These are phyloP conservation scores for Peronospora tabacina DNA, from an alignment of 352 stramenopile species.

Conservation along the genomic window DNA sequence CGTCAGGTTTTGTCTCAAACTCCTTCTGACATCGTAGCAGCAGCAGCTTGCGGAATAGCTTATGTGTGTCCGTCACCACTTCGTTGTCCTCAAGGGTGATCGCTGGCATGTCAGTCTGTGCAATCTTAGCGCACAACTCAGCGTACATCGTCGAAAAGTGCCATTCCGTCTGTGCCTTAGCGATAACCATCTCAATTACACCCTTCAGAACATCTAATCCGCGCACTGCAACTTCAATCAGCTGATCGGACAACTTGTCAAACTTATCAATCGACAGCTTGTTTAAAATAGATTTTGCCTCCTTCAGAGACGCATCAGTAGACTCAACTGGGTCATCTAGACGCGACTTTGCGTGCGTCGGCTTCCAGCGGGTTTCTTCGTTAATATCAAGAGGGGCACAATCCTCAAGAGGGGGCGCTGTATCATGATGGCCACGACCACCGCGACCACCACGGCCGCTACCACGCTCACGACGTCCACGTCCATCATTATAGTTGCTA, in stretches of 20 bases:
- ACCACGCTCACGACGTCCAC: conserved; percentile 36
- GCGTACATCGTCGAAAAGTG: conserved; percentile 97
- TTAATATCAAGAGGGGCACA: conserved; percentile 69
- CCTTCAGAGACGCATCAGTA: conserved; percentile 73
- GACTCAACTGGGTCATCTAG: conserved; percentile 38
- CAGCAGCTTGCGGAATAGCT: conserved; percentile 92
- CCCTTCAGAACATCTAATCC: conserved; percentile 72
- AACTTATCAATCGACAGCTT: conserved; percentile 97
- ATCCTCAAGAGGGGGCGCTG: conserved; percentile 50
- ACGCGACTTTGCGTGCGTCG: conserved; percentile 50
- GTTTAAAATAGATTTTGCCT: conserved; percentile 91
- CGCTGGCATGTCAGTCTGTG: conserved; percentile 73
- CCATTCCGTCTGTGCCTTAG: conserved; percentile 93
- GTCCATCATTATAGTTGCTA: conserved; percentile 30
- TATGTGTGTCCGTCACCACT: conserved; percentile 66
- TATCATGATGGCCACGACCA: conserved; percentile 36
- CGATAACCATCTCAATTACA: conserved; percentile 90
- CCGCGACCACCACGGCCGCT: conserved; percentile 37
- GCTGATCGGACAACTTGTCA: conserved; percentile 89
- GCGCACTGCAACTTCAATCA: conserved; percentile 88
- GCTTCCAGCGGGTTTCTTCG: conserved; percentile 80
- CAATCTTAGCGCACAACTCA: conserved; percentile 89
- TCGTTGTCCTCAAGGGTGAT: conserved; percentile 59
- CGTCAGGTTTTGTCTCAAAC: conserved; percentile 86
- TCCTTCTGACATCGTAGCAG: conserved; percentile 90